Percentiles rank a stretch among this genome's conserved stretches.
Conservation (phyloP, 139 green algal species). For the Chlorella sp. region DNA sequence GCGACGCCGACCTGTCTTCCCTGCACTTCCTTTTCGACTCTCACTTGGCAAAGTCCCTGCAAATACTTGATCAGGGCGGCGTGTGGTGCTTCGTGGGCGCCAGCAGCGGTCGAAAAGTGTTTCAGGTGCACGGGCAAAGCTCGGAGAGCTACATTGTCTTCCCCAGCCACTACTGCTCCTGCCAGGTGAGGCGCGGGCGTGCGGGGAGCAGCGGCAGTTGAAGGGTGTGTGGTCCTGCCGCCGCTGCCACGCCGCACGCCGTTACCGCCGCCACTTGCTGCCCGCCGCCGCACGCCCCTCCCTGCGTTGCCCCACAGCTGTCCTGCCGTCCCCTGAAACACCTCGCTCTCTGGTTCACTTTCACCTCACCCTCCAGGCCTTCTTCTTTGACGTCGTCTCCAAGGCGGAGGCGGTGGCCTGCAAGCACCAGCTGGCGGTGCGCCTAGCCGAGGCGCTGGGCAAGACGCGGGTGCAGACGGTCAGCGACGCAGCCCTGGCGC, state of each 20-base stretch:
- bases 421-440: slow-evolving; percentile 90
- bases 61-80: slow-evolving; percentile 74
- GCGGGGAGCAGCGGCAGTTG: background rate
- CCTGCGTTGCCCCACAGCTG: background rate
- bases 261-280: background rate
- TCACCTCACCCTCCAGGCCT: slow-evolving; percentile 45
- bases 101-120: slow-evolving; percentile 63
- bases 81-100: slow-evolving; percentile 70
- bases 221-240: background rate
- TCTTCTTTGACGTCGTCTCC: slow-evolving; percentile 80
- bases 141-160: slow-evolving; percentile 76
- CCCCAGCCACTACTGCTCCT: slow-evolving; percentile 84
- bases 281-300: background rate
- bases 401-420: slow-evolving; percentile 77
- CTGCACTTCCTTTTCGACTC: slow-evolving; percentile 77
- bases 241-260: background rate
- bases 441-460: slow-evolving; percentile 58
- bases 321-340: background rate
- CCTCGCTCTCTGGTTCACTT: background rate
- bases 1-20: slow-evolving; percentile 49
- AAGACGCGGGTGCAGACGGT: slow-evolving; percentile 19
- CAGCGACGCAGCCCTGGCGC: slow-evolving; percentile 36
- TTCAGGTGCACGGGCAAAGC: slow-evolving; percentile 68
- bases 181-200: slow-evolving; percentile 53
- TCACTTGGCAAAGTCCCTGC: slow-evolving; percentile 73